Percentiles rank a stretch among this genome's conserved stretches.
Conservation (phyloP, 179 eudicot genomes). For the Beta corolliflora region DNA sequence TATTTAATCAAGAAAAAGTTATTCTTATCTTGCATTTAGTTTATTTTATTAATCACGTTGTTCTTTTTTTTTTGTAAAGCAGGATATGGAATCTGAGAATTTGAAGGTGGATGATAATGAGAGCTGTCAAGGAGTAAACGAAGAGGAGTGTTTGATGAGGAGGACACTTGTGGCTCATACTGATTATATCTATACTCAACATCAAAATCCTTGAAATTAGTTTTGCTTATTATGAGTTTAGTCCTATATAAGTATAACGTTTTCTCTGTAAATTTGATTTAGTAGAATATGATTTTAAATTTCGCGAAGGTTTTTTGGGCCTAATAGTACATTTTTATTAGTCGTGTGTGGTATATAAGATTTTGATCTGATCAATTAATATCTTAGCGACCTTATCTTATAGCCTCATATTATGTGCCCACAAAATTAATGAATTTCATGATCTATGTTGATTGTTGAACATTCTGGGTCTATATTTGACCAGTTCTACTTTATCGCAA, state of each 20-base stretch:
- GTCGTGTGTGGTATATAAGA: not conserved
- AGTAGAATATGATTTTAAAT: no score
- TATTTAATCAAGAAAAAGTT: no score
- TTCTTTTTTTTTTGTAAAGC: not conserved
- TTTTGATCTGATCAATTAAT: not conserved
- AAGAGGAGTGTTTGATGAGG: conserved; percentile 33
- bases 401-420: no score
- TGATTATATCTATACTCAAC: conserved; percentile 38
- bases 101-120: conserved; percentile 22
- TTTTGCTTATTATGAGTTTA: no score
- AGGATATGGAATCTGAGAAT: conserved; percentile 13
- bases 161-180: conserved; percentile 41
- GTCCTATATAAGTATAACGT: no score
- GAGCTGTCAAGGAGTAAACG: conserved; percentile 27
- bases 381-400: no score
- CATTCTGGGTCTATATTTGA: not conserved
- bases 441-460: not conserved
- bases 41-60: not conserved
- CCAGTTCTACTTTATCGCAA: not conserved
- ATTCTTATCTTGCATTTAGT: not conserved
- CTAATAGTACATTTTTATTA: no score
- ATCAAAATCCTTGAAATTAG: conserved; percentile 21
- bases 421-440: not conserved
- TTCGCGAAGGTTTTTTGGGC: not conserved
- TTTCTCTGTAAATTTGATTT: no score